Conservation (phyloP, 192 early-diverging fungal species). For the Backusella circina region DNA sequence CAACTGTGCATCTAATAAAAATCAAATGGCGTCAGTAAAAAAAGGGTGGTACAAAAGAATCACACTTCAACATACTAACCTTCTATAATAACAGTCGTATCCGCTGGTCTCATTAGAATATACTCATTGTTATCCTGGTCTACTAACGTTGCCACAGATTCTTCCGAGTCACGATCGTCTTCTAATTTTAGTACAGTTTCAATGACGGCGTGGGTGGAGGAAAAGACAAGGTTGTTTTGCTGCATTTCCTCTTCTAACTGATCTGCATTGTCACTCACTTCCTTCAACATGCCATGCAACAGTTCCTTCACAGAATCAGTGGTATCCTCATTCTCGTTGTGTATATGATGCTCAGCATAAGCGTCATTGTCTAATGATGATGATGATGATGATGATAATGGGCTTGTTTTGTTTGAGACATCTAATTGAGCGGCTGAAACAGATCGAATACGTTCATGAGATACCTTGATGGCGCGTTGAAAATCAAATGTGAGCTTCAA, state of each 20-base stretch:
- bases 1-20: constrained; percentile 39
- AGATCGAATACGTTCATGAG: constrained; percentile 13
- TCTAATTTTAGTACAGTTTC: constrained; percentile 44
- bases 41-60: neutral
- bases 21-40: neutral
- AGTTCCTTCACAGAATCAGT: constrained; percentile 25
- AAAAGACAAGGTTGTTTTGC: constrained; percentile 25
- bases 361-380: neutral
- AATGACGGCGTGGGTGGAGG: constrained; percentile 16
- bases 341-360: constrained; percentile 12
- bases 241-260: constrained; percentile 39
- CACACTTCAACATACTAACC: constrained; percentile 11
- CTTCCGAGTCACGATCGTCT: constrained; percentile 14
- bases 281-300: constrained; percentile 34
- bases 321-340: neutral
- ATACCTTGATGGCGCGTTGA: constrained; percentile 27
- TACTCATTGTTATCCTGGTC: constrained; percentile 57
- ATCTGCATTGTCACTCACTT: constrained; percentile 41
- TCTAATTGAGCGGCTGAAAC: neutral
- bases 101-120: constrained; percentile 40
- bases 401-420: neutral
- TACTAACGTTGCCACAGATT: constrained; percentile 36
- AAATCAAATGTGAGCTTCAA: constrained; percentile 30
- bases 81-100: constrained; percentile 45
- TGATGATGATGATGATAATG: no score